phyloP scores from a whole-genome alignment of 176 grass and related monocot genomes.

The Bonia amplexicaulis region DNA sequence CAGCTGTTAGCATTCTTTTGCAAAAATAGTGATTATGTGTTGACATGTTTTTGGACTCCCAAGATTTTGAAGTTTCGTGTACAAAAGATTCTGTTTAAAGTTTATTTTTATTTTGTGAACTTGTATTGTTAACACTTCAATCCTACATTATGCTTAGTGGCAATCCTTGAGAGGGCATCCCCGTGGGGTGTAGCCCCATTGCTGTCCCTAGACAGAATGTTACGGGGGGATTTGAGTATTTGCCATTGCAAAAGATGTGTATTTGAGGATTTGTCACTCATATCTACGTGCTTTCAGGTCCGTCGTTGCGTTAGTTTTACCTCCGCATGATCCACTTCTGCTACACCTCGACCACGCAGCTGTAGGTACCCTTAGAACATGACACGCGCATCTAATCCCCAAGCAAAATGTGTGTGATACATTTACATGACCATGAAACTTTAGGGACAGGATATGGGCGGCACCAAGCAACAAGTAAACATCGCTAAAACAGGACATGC shows the following conservation, averaged over 20 bases:
- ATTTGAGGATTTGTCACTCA: no score
- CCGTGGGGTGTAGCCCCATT: background rate
- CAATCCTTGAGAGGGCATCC: background rate
- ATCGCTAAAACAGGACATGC: background rate
- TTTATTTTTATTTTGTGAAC: background rate
- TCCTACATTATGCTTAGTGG: background rate
- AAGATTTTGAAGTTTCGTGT: background rate
- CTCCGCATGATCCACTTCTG: no score
- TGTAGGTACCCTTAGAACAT: background rate
- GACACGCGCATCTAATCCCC: background rate
- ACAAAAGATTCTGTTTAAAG: background rate
- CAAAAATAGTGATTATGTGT: slow-evolving; percentile 10
- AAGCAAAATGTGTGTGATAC: background rate
- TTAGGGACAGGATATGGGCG: background rate
- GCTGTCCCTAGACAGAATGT: background rate
- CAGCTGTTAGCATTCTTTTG: slow-evolving; percentile 37
- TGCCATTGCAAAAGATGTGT: no score
- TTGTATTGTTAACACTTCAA: background rate
- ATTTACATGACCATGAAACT: background rate
- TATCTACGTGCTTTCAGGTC: no score
- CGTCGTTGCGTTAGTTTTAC: no score
- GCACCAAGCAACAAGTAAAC: background rate
- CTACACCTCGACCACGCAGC: background rate
- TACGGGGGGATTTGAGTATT: no score
- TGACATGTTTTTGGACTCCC: background rate